Evolutionary conservation across 768 basidiomycete species (phyloP).

Genomic region (Peribolospora kevripleyi): DNA sequence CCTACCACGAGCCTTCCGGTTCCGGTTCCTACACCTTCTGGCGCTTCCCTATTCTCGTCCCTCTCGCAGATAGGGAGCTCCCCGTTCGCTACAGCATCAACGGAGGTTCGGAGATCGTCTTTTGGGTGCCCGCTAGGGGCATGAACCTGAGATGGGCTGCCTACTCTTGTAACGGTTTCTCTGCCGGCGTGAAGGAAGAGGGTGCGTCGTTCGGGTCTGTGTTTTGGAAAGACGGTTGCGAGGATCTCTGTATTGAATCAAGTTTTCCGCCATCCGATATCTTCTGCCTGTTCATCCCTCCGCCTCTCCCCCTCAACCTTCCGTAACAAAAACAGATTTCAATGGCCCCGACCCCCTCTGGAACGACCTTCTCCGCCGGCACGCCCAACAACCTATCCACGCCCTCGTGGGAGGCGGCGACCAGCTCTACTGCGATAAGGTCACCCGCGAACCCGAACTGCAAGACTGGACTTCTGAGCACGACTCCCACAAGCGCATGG

Average conservation of each 20-base stretch:
- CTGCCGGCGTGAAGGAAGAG: conserved; percentile 59
- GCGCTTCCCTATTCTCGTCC: conserved; percentile 69
- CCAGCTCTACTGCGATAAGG: conserved; percentile 25
- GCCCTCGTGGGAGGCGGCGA: conserved; percentile 57
- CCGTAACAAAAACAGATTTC: neutral
- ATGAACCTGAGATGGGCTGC: conserved; percentile 83
- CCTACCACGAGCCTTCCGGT: conserved; percentile 7
- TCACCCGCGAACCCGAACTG: conserved; percentile 68
- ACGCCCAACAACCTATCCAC: conserved; percentile 59
- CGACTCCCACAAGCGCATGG: conserved; percentile 36
- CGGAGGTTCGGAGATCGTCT: conserved; percentile 39
- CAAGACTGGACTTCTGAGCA: conserved; percentile 53
- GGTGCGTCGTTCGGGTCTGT: conserved; percentile 20
- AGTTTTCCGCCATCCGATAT: neutral
- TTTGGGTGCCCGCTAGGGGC: conserved; percentile 51
- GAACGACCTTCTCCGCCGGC: conserved; percentile 70
- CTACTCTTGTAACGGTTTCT: conserved; percentile 69
- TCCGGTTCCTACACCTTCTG: conserved; percentile 73
- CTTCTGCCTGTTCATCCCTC: neutral
- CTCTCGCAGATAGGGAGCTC: conserved; percentile 46
- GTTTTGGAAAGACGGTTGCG: conserved; percentile 25
- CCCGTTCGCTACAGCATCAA: conserved; percentile 60
- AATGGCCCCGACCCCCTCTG: conserved; percentile 29
- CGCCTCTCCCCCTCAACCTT: neutral
- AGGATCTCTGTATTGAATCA: conserved; percentile 27